A percentile compares a stretch with the other conserved stretches of the same genome.
phyloP scores from a whole-genome alignment of 1,284 basidiomycete species.

The Ceratobasidium sp. region DNA sequence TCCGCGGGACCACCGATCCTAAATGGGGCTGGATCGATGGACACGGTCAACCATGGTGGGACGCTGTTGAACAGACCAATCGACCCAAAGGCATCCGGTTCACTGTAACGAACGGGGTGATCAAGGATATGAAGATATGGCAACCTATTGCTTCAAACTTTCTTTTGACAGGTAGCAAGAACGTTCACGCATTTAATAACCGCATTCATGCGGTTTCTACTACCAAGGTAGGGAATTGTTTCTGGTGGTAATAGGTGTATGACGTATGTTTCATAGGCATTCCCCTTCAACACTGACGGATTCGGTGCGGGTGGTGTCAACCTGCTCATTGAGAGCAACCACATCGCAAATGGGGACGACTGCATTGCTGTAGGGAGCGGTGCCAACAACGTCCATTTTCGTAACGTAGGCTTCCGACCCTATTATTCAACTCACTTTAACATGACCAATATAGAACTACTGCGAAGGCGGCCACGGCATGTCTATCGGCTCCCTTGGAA shows the following conservation, averaged over 20 bases:
- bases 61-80: conserved; percentile 56
- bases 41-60: conserved; percentile 71
- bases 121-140: conserved; percentile 64
- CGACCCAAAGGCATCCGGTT: conserved; percentile 26
- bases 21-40: conserved; percentile 67
- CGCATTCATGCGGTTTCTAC: conserved; percentile 60
- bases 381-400: conserved; percentile 62
- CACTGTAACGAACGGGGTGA: conserved; percentile 59
- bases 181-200: conserved; percentile 62
- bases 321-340: conserved; percentile 63
- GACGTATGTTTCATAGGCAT: conserved; percentile 52
- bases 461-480: conserved; percentile 63
- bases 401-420: conserved; percentile 48
- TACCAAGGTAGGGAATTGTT: conserved; percentile 45
- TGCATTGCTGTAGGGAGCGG: conserved; percentile 65
- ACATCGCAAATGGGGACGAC: conserved; percentile 66
- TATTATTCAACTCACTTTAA: too few relatives aligned
- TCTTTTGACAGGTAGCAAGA: conserved; percentile 55
- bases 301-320: conserved; percentile 64
- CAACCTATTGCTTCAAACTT: conserved; percentile 69
- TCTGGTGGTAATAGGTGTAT: background rate
- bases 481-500: conserved; percentile 65
- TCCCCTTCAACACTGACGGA: conserved; percentile 70
- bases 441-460: conserved; percentile 41
- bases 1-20: conserved; percentile 60